Conservation (phyloP, 176 grass and related monocot genomes). For the Pontederia paniculata region DNA sequence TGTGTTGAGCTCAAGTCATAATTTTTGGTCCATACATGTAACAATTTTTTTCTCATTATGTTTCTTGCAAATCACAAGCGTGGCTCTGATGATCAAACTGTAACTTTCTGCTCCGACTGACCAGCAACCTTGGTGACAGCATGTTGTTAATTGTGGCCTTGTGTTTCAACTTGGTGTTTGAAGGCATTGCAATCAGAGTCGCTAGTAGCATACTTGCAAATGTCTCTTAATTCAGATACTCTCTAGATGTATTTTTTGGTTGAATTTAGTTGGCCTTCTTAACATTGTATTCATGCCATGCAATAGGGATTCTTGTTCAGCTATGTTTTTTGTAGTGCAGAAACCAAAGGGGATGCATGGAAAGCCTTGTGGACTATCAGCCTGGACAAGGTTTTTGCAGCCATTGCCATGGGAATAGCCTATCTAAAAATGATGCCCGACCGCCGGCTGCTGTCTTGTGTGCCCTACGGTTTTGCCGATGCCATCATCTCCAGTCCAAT, state of each 20-base stretch:
- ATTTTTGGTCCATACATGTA: too few species aligned
- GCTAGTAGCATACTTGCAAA: constrained; percentile 31
- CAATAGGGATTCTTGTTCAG: too few species aligned
- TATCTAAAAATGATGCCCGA: constrained; percentile 69
- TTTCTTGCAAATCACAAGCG: constrained; percentile 6
- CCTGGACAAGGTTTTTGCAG: constrained; percentile 93
- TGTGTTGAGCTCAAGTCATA: too few species aligned
- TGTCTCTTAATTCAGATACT: background rate
- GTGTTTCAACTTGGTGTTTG: constrained; percentile 96
- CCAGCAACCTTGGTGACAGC: constrained; percentile 65
- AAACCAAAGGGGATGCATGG: constrained; percentile 83
- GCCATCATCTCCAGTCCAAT: constrained; percentile 75
- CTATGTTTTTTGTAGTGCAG: constrained; percentile 40
- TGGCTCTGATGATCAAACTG: constrained; percentile 19
- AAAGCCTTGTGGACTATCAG: constrained; percentile 95
- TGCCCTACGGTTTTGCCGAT: constrained; percentile 63
- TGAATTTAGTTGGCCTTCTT: too few species aligned
- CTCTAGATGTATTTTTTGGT: too few species aligned
- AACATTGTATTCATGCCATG: too few species aligned
- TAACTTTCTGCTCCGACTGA: constrained; percentile 48
- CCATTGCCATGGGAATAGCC: constrained; percentile 91
- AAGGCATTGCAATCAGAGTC: constrained; percentile 90
- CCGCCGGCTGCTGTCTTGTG: constrained; percentile 58
- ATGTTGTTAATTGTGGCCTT: constrained; percentile 67
- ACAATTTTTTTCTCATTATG: background rate